A percentile compares a stretch with the other conserved stretches of the same genome.
Conservation (phyloP, 352 stramenopile genomes). For the Globisporangium uncinulatum region DNA sequence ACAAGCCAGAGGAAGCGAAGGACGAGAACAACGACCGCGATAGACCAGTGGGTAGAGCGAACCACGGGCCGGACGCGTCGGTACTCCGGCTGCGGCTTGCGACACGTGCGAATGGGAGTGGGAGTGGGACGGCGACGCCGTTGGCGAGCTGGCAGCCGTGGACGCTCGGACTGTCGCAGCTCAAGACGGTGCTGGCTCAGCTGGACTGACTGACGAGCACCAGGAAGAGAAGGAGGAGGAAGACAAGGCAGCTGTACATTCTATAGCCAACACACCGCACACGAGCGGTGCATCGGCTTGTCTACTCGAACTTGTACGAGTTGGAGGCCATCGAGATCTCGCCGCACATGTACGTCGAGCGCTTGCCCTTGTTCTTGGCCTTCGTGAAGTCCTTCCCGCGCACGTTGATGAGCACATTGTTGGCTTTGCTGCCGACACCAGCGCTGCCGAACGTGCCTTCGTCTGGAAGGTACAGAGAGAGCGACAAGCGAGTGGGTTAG, state of each 20-base stretch:
- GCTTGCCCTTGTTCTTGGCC: conserved; percentile 99
- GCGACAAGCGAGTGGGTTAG: not conserved
- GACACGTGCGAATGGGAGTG: conserved; percentile 11
- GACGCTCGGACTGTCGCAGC: conserved; percentile 27
- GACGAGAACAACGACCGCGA: too few species aligned
- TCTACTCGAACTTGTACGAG: conserved; percentile 90
- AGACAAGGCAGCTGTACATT: conserved; percentile 13
- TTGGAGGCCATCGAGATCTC: conserved; percentile 92
- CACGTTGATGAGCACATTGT: conserved; percentile 96
- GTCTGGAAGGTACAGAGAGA: conserved; percentile 34
- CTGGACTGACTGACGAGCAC: not conserved
- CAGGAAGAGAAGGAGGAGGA: too few species aligned
- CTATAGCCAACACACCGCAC: conserved; percentile 7
- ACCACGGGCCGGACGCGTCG: conserved; percentile 12
- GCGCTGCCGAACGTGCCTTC: conserved; percentile 93
- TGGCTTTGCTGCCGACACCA: conserved; percentile 97
- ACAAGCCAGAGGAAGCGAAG: too few species aligned
- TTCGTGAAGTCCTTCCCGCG: conserved; percentile 99
- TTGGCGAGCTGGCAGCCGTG: conserved; percentile 44
- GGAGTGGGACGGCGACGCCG: conserved; percentile 7
- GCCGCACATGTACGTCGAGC: conserved; percentile 94
- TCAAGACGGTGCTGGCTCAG: conserved; percentile 27
- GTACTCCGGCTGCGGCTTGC: conserved; percentile 26
- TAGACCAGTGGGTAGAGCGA: too few species aligned
- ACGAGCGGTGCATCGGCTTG: too few species aligned